Evolutionary conservation across 176 grass and related monocot species (phyloP), one percentile per base, ranked within the genome.

Genomic region (Neostapfia colusana): DNA sequence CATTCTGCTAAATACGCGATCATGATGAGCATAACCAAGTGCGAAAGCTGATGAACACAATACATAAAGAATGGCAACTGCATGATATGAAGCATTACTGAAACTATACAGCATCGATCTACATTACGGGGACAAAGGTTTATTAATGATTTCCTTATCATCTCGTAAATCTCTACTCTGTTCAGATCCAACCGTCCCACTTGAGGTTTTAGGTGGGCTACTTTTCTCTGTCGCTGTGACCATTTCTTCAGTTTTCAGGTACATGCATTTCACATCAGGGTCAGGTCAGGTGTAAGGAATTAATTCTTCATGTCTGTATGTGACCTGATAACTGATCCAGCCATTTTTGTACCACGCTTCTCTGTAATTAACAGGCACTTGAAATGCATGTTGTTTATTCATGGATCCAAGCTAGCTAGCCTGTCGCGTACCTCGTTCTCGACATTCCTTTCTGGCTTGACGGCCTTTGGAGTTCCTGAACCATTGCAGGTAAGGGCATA

Each of bases 391-490:
- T 59, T n/a, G n/a, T n/a, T n/a, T n/a, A n/a, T n/a, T n/a, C n/a
- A n/a, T n/a, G n/a, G n/a, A n/a, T n/a, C n/a, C n/a, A n/a, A n/a
- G n/a, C n/a, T n/a, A n/a, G n/a, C n/a, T n/a, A n/a, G n/a, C n/a
- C n/a, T n/a, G 20, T 68, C 62, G 38, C 41, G 9, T 85, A 99
- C 95, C 95, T 99, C 91, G 67, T 77, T 86, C 45, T 78, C 91
- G 56, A 88, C 70, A 64, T 74, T 90, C 71, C 89, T 99, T 88
- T 99, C 95, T 57, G 95, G 89, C 75, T 95, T 99, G 58, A 90
- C 87, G 60, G 95, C 87, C 83, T 99, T 99, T 3, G 95, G 95
- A 31, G 95, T 95, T 13, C 95, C 95, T 99, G 87, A 80, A 80
- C 20, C 46, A 75, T 61, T 45, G 37, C n/a, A 86, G 63, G 60